A percentile compares a stretch with the other conserved stretches of the same genome.
Evolutionary conservation across 306 rosid genomes (phyloP).

Genomic region (Morella rubra): DNA sequence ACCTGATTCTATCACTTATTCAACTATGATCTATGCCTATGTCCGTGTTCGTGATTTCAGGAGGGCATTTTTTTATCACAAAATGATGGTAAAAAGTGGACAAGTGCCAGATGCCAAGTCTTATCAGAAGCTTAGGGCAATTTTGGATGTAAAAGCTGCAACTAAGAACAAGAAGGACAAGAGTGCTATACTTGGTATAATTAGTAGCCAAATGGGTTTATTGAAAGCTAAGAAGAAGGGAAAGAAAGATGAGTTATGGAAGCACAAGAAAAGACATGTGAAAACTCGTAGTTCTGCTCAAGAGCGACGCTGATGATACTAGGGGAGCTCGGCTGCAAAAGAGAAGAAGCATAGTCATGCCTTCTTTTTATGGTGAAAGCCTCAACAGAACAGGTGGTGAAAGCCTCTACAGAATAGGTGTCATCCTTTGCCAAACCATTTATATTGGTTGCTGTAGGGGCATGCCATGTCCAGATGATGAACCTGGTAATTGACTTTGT

Average conservation of each 20-base stretch:
- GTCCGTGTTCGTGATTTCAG: constrained; percentile 67
- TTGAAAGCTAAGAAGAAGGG: constrained; percentile 47
- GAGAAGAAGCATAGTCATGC: neutral
- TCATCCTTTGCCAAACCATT: neutral
- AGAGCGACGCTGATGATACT: constrained; percentile 8
- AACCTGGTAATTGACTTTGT: neutral
- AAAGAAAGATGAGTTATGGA: constrained; percentile 95
- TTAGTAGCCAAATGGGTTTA: constrained; percentile 58
- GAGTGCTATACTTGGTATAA: constrained; percentile 55
- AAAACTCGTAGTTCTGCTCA: constrained; percentile 24
- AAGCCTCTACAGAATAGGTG: neutral
- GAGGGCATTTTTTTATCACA: constrained; percentile 75
- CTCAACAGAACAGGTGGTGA: neutral
- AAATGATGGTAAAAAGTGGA: constrained; percentile 70
- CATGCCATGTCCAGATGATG: neutral
- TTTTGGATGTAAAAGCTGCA: constrained; percentile 65
- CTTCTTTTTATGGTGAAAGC: neutral
- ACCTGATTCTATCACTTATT: constrained; percentile 83
- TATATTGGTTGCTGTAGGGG: neutral
- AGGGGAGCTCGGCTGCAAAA: neutral
- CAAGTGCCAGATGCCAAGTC: constrained; percentile 61
- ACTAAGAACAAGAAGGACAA: constrained; percentile 67
- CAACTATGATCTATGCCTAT: constrained; percentile 80
- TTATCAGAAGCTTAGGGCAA: constrained; percentile 61
- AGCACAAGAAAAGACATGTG: constrained; percentile 49